Evolutionary conservation across 352 stramenopile genomes (phyloP), one percentile per base, ranked within the genome.

Genomic region (Phytophthora meadii): DNA sequence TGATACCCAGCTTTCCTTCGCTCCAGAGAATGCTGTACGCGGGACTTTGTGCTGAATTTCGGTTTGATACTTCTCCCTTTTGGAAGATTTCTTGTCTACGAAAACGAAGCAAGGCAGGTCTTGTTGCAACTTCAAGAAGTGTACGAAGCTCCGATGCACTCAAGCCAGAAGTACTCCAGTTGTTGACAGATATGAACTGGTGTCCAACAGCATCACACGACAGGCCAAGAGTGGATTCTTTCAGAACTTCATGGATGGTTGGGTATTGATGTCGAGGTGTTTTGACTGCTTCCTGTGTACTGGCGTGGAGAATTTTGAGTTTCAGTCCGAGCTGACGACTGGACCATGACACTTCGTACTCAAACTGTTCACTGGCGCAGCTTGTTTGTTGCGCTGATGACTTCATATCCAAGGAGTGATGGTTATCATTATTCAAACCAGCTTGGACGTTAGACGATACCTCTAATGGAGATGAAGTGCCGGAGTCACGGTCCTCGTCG

Each of bases 21-120:
- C 44, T 70, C 79, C 79, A 88, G 12, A 81, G 39, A 42, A 88
- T 65, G 17, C 42, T 82, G 73, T 82, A 88, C n/a, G 48, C 41
- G 32, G 64, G 61, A 28, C 41, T 48, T 25, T 54, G 39, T 24
- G 53, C 36, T 19, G 54, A 28, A 9, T 49, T 42, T 3, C 37
- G 46, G 22, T 37, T 12, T 27, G 40, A 10, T 5, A 19, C n/a
- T 44, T 51, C 49, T 9, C 72, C 60, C 17, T 72, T 45, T 19
- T 71, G 36, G 36, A 70, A 25, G 3, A 15, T 48, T n/a, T 63
- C 28, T 45, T 42, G 30, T 27, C 57, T 65, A 17, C 65, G 67
- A 24, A 87, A 84, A 8, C 73, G 58, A 9, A 87, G 60, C 19
- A 81, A 22, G 34, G 70, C 65, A 9, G 78, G 78, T 17, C 68